These are phyloP conservation scores for Globisporangium echinulatum DNA, from an alignment of 352 stramenopile species.

Conservation along the genomic window DNA sequence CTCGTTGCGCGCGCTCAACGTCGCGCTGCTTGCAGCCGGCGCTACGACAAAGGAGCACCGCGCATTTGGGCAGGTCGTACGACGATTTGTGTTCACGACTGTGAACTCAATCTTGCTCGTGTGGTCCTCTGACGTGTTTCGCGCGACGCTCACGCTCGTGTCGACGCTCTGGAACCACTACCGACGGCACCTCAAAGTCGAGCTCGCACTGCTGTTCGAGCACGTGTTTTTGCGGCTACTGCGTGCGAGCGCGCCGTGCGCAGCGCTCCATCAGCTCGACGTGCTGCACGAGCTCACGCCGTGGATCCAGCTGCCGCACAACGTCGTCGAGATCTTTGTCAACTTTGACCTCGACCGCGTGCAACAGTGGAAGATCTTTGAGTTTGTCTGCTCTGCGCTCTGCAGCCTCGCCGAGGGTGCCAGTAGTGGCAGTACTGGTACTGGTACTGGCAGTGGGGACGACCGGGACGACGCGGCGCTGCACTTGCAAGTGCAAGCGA, in stretches of 20 bases:
- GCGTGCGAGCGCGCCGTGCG: conserved; percentile 32
- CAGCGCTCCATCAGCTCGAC: conserved; percentile 52
- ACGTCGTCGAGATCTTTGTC: conserved; percentile 84
- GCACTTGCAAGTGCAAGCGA: conserved; percentile 53
- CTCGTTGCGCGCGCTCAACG: conserved; percentile 63
- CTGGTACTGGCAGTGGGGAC: neutral
- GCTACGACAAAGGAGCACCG: conserved; percentile 41
- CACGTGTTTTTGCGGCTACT: conserved; percentile 77
- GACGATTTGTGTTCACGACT: conserved; percentile 66
- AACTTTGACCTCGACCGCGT: conserved; percentile 86
- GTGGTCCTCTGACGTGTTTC: conserved; percentile 54
- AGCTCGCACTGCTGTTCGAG: conserved; percentile 77
- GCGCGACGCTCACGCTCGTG: conserved; percentile 49
- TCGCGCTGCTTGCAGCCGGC: conserved; percentile 54
- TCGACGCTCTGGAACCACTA: conserved; percentile 86
- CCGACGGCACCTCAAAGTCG: conserved; percentile 73
- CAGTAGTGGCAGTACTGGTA: neutral
- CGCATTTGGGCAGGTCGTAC: conserved; percentile 69
- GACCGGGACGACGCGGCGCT: conserved; percentile 25
- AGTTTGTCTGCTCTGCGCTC: conserved; percentile 69
- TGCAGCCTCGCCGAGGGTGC: conserved; percentile 69
- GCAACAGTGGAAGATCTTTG: conserved; percentile 87
- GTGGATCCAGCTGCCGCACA: conserved; percentile 80
- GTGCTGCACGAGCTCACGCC: conserved; percentile 77
- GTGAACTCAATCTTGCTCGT: conserved; percentile 59